A percentile compares a stretch with the other conserved stretches of the same genome.
Conservation (phyloP, 1,284 basidiomycete genomes). For the Marasmius oreades region DNA sequence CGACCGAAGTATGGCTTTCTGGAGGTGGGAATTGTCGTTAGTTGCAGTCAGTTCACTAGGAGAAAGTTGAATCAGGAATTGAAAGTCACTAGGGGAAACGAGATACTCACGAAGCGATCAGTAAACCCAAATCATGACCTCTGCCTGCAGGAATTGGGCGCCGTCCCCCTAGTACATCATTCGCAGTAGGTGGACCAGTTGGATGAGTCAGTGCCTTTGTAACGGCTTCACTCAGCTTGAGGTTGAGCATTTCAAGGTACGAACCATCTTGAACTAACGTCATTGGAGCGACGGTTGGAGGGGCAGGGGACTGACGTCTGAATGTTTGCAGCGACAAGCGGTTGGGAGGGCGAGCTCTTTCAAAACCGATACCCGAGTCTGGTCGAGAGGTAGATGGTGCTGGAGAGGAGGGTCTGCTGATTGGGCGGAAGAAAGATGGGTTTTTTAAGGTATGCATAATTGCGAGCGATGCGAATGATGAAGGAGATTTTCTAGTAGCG, state of each 20-base stretch:
- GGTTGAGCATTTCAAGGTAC: constrained; percentile 69
- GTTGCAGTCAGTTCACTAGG: constrained; percentile 67
- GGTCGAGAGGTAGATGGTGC: constrained; percentile 30
- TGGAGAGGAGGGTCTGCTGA: constrained; percentile 60
- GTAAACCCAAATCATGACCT: constrained; percentile 57
- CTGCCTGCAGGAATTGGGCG: constrained; percentile 68
- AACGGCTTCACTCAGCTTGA: constrained; percentile 78
- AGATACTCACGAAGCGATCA: constrained; percentile 63
- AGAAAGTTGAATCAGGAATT: constrained; percentile 10
- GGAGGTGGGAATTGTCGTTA: constrained; percentile 57
- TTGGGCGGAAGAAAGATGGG: constrained; percentile 61
- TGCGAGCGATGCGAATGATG: constrained; percentile 6
- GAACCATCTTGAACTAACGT: constrained; percentile 70
- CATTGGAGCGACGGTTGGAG: constrained; percentile 34
- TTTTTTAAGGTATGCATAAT: constrained; percentile 65
- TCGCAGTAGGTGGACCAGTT: constrained; percentile 41
- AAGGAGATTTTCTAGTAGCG: background rate
- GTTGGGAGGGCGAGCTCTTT: constrained; percentile 49
- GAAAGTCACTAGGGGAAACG: constrained; percentile 14
- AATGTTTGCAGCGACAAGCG: constrained; percentile 58
- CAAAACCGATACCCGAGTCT: constrained; percentile 35
- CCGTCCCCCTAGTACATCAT: constrained; percentile 57
- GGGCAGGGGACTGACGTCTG: constrained; percentile 45
- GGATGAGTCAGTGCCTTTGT: constrained; percentile 70
- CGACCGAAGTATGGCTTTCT: constrained; percentile 66